Evolutionary conservation across 371 early-diverging fungal species (phyloP).

Genomic region (Apophysomyces trapeziformis): DNA sequence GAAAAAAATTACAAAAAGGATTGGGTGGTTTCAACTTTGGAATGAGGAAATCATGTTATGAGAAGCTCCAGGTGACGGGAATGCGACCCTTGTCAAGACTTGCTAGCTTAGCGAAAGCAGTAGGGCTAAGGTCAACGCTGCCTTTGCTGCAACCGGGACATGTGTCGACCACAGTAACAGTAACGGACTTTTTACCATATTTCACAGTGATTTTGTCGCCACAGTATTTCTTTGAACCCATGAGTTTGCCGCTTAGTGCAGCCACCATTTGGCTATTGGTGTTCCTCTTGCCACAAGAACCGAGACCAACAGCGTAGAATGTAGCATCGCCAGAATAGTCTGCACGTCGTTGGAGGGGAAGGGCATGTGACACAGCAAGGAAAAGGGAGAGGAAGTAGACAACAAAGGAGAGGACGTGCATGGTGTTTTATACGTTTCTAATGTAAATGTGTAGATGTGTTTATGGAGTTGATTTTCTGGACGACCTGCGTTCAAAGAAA

Average conservation of each 20-base stretch:
- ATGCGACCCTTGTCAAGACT: slow-evolving; percentile 40
- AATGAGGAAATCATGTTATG: not conserved
- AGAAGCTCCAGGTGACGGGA: slow-evolving; percentile 44
- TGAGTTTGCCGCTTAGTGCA: slow-evolving; percentile 33
- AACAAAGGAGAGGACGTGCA: not conserved
- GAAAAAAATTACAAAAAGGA: not conserved
- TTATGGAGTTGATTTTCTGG: no score
- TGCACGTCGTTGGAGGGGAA: slow-evolving; percentile 23
- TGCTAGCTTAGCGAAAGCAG: slow-evolving; percentile 54
- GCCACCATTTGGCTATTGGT: slow-evolving; percentile 35
- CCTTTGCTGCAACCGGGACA: slow-evolving; percentile 52
- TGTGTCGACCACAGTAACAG: slow-evolving; percentile 56
- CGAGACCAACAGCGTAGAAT: slow-evolving; percentile 41
- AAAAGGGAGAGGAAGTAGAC: slow-evolving; percentile 8
- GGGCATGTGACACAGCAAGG: slow-evolving; percentile 14
- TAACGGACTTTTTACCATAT: slow-evolving; percentile 40
- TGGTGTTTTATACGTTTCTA: not conserved
- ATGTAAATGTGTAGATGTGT: no score
- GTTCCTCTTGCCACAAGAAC: slow-evolving; percentile 44
- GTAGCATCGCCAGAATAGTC: slow-evolving; percentile 39
- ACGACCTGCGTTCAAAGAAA: no score
- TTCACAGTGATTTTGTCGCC: slow-evolving; percentile 41
- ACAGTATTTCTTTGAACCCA: slow-evolving; percentile 39
- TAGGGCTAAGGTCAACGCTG: slow-evolving; percentile 48
- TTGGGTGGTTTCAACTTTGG: no score